A percentile compares a stretch with the other conserved stretches of the same genome.
phyloP scores from a whole-genome alignment of 371 early-diverging fungal species.

The Apophysomyces elegans region DNA sequence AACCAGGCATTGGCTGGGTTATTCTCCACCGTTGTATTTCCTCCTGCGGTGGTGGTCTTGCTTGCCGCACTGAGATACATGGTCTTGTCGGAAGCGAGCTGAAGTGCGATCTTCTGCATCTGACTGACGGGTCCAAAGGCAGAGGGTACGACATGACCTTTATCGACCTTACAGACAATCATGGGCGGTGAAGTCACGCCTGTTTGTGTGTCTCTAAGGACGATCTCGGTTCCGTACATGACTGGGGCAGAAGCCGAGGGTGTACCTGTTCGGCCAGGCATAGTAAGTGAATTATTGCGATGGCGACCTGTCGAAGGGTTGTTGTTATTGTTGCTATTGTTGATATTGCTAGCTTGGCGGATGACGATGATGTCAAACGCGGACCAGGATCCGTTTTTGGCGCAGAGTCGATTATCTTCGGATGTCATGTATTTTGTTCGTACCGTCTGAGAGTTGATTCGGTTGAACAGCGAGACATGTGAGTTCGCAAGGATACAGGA shows the following conservation, averaged over 20 bases:
- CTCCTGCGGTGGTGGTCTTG: constrained; percentile 20
- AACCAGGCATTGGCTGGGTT: constrained; percentile 38
- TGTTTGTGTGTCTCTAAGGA: constrained; percentile 68
- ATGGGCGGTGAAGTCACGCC: constrained; percentile 72
- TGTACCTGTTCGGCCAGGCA: constrained; percentile 2
- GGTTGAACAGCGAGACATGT: constrained; percentile 74
- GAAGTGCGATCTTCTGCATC: constrained; percentile 86
- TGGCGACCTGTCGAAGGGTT: not conserved
- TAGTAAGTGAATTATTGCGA: not conserved
- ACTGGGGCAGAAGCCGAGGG: constrained; percentile 48
- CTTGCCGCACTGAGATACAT: constrained; percentile 46
- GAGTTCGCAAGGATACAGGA: constrained; percentile 76
- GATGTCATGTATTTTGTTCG: constrained; percentile 82
- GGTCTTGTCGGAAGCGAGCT: constrained; percentile 48
- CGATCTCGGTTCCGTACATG: constrained; percentile 78
- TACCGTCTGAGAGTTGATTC: constrained; percentile 89
- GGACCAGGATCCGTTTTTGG: constrained; percentile 80
- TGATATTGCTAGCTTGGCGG: constrained; percentile 41
- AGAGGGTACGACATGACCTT: constrained; percentile 65
- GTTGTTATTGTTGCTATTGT: constrained; percentile 21
- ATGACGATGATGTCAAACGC: constrained; percentile 74
- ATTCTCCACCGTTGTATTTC: constrained; percentile 13
- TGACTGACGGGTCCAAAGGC: constrained; percentile 80
- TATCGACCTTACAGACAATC: constrained; percentile 82
- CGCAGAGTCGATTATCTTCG: constrained; percentile 60